Conservation (phyloP, 441 rosid genomes). For the Gossypium laxum region DNA sequence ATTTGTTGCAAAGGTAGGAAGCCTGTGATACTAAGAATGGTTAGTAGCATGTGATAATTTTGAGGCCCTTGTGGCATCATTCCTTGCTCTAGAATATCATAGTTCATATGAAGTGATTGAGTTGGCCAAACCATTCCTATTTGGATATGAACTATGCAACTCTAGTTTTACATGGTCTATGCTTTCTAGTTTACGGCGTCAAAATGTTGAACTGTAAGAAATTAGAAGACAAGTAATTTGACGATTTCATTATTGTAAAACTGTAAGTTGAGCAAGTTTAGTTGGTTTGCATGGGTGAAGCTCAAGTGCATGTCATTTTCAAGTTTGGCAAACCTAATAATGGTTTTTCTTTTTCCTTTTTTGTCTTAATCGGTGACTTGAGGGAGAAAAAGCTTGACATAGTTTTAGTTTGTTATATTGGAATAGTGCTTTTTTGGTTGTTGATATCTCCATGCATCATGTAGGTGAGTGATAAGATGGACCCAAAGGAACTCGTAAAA, state of each 20-base stretch:
- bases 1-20: neutral
- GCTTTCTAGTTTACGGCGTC: neutral
- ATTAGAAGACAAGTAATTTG: neutral
- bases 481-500: slow-evolving; percentile 36
- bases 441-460: slow-evolving; percentile 4
- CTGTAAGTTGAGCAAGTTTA: neutral
- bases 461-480: slow-evolving; percentile 49
- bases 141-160: neutral
- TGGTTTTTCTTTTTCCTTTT: neutral
- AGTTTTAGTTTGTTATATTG: slow-evolving; percentile 7
- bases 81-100: neutral
- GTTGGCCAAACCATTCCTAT: neutral
- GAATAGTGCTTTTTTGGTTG: neutral
- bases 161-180: neutral
- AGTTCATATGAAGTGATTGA: neutral
- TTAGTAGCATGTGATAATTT: neutral
- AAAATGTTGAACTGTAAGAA: neutral
- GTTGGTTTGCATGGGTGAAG: neutral
- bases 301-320: neutral
- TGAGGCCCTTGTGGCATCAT: neutral
- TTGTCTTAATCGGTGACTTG: neutral
- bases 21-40: neutral
- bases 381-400: neutral
- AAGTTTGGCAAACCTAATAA: neutral
- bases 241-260: neutral